Conservation (phyloP, 139 green algal genomes). For the Ulvella scutata region DNA sequence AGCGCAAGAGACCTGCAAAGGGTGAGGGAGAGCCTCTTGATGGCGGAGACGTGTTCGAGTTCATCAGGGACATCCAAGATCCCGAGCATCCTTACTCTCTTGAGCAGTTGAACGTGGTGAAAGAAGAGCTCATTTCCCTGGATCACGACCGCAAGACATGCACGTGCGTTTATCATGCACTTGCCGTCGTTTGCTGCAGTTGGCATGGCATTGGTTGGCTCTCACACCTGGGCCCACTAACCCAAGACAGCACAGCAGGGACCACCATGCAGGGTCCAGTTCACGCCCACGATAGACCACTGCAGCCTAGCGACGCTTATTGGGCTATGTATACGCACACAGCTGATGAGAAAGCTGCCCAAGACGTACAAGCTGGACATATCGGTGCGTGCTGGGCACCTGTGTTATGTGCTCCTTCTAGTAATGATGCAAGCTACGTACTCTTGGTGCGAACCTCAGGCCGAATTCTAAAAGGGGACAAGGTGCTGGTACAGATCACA, state of each 20-base stretch:
- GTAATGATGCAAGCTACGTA: too few relatives aligned
- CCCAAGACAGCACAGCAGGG: too few relatives aligned
- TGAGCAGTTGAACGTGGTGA: conserved; percentile 86
- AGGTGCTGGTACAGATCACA: conserved; percentile 19
- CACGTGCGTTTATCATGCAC: too few relatives aligned
- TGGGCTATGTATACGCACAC: conserved; percentile 84
- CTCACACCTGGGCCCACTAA: too few relatives aligned
- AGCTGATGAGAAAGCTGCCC: conserved; percentile 73
- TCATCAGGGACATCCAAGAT: conserved; percentile 86
- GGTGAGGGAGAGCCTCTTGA: neutral
- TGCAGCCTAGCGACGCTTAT: conserved; percentile 99
- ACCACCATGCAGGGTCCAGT: conserved; percentile 35
- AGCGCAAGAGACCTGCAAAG: neutral
- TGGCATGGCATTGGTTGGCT: too few relatives aligned
- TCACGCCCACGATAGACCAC: conserved; percentile 85
- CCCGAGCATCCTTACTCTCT: conserved; percentile 95
- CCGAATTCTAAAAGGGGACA: neutral
- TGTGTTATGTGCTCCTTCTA: neutral
- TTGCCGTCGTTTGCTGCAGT: too few relatives aligned
- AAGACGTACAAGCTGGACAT: conserved; percentile 84
- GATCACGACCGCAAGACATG: conserved; percentile 29
- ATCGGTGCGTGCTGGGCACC: conserved; percentile 13
- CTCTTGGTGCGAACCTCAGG: too few relatives aligned
- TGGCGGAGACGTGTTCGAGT: conserved; percentile 34
- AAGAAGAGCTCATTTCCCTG: conserved; percentile 49